Percentiles rank a stretch among this genome's conserved stretches.
These are phyloP conservation scores for Gloeostereum incarnatum DNA, from an alignment of 768 basidiomycete species.

Conservation along the genomic window DNA sequence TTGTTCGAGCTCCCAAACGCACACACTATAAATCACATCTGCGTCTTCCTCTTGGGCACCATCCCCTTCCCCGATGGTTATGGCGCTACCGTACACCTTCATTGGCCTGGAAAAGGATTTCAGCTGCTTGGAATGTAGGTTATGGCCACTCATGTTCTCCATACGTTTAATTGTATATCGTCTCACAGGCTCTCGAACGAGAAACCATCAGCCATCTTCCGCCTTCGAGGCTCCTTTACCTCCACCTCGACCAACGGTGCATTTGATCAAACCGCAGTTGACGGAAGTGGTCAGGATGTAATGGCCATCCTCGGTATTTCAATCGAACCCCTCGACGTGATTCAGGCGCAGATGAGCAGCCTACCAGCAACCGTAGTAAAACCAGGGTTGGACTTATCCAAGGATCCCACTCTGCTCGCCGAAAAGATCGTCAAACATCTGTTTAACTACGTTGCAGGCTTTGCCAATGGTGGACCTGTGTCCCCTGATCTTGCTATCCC, in stretches of 20 bases:
- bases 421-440: conserved; percentile 67
- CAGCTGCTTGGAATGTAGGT: conserved; percentile 79
- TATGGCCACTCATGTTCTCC: not conserved
- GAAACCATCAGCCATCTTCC: conserved; percentile 85
- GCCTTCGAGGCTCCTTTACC: conserved; percentile 57
- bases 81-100: conserved; percentile 78
- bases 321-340: conserved; percentile 62
- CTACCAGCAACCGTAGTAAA: conserved; percentile 26
- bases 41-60: conserved; percentile 76
- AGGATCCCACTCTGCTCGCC: conserved; percentile 48
- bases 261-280: conserved; percentile 28
- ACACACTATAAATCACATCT: conserved; percentile 73
- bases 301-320: conserved; percentile 74
- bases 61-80: conserved; percentile 81
- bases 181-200: conserved; percentile 75
- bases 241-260: conserved; percentile 27
- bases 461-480: conserved; percentile 32
- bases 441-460: conserved; percentile 68
- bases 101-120: conserved; percentile 82
- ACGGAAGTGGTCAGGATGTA: conserved; percentile 27
- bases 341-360: conserved; percentile 46
- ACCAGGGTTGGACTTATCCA: conserved; percentile 13
- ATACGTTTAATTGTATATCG: not conserved
- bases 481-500: conserved; percentile 47
- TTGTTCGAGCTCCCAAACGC: conserved; percentile 67